phyloP scores from a whole-genome alignment of 352 stramenopile species.

The Pythium periplocum region DNA sequence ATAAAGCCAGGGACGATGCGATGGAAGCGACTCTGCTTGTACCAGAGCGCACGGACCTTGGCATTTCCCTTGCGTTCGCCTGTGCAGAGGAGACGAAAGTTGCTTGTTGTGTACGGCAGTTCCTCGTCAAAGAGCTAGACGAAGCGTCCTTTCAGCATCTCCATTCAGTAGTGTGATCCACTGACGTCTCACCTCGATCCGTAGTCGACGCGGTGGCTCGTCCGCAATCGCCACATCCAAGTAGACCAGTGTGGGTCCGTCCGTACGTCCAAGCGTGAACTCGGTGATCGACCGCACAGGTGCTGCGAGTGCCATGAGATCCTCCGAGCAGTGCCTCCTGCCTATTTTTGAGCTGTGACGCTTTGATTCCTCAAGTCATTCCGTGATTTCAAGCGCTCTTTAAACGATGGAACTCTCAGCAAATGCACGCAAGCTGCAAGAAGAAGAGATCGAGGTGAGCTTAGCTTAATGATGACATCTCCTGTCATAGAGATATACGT shows the following conservation, averaged over 20 bases:
- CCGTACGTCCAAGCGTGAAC: conserved; percentile 29
- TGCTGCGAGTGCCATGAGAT: conserved; percentile 40
- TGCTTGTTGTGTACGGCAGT: conserved; percentile 50
- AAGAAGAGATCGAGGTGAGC: conserved; percentile 54
- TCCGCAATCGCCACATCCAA: conserved; percentile 53
- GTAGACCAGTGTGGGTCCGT: conserved; percentile 52
- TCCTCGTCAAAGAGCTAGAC: conserved; percentile 68
- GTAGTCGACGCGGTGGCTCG: conserved; percentile 42
- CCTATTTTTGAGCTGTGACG: conserved; percentile 11
- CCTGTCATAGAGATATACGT: neutral
- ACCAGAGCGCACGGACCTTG: conserved; percentile 59
- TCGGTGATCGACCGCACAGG: conserved; percentile 38
- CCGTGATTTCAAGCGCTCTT: too few relatives aligned
- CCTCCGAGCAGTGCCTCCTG: neutral
- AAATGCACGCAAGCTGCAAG: conserved; percentile 49
- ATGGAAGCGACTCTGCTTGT: conserved; percentile 96
- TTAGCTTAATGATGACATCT: neutral
- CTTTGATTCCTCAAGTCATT: too few relatives aligned
- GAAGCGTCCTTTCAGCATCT: too few relatives aligned
- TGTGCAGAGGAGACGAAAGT: conserved; percentile 73
- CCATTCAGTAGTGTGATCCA: too few relatives aligned
- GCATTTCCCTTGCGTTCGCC: conserved; percentile 48
- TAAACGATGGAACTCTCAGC: conserved; percentile 25
- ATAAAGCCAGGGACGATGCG: conserved; percentile 99
- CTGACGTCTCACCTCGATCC: conserved; percentile 43